phyloP scores from a whole-genome alignment of 2,329 filamentous ascomycete genomes.

The Colletotrichum higginsianum region DNA sequence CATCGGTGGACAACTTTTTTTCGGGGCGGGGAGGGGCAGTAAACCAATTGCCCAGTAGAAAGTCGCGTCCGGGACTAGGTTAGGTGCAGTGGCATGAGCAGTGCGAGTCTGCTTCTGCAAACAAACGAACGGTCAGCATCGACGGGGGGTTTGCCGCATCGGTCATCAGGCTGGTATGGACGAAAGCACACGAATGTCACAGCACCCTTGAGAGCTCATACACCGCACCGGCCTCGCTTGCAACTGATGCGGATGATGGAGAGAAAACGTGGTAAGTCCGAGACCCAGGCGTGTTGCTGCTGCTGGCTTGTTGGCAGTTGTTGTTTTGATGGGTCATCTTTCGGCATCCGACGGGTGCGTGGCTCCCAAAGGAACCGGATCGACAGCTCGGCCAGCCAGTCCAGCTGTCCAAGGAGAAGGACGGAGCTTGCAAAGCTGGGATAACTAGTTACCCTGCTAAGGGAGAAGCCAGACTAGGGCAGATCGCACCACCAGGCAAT shows the following conservation, averaged over 20 bases:
- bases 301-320: not conserved
- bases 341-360: not conserved
- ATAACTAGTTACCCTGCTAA: conserved; percentile 32
- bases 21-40: conserved; percentile 4
- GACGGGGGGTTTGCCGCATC: conserved; percentile 4
- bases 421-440: conserved; percentile 29
- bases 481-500: conserved; percentile 26
- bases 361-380: not conserved
- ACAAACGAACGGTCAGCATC: conserved; percentile 21
- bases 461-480: conserved; percentile 19
- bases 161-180: conserved; percentile 11
- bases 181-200: conserved; percentile 17
- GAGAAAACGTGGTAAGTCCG: not conserved
- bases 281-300: not conserved
- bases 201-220: conserved; percentile 2
- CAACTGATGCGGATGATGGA: conserved; percentile 12
- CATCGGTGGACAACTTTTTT: conserved; percentile 28
- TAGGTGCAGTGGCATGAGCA: conserved; percentile 31
- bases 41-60: conserved; percentile 39
- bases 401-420: not conserved
- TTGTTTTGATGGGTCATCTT: not conserved
- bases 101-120: conserved; percentile 14
- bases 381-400: not conserved
- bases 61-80: conserved; percentile 5
- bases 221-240: conserved; percentile 18